Conservation (phyloP, 768 basidiomycete species). For the Serendipita indica region DNA sequence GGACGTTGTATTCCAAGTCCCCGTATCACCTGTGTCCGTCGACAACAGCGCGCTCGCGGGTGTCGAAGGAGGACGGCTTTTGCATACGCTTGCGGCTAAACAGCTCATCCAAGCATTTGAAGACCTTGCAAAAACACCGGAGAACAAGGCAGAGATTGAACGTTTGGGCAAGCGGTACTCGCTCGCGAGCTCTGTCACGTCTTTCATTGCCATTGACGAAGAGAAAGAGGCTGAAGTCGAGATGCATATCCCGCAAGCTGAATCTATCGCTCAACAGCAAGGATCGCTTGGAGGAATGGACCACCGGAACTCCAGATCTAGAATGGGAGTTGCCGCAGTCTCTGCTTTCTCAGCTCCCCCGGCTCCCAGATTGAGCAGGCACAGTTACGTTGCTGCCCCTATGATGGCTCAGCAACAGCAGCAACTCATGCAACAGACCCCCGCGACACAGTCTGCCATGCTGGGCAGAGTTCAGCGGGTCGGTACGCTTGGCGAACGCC, state of each 20-base stretch:
- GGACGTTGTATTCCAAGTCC: slow-evolving; percentile 10
- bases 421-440: too few species aligned
- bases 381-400: not conserved
- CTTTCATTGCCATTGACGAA: slow-evolving; percentile 8
- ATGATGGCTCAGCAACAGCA: too few species aligned
- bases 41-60: not conserved
- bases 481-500: too few species aligned
- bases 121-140: slow-evolving; percentile 1
- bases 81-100: slow-evolving; percentile 16
- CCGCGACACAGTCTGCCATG: too few species aligned
- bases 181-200: slow-evolving; percentile 8
- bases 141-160: slow-evolving; percentile 1
- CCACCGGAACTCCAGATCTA: not conserved
- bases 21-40: not conserved
- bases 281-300: not conserved
- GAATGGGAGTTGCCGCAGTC: too few species aligned
- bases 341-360: not conserved
- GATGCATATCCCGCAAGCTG: not conserved
- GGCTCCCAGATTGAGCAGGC: not conserved
- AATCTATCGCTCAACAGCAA: not conserved
- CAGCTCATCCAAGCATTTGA: slow-evolving; percentile 15
- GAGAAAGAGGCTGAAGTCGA: not conserved
- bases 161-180: slow-evolving; percentile 1
- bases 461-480: too few species aligned
- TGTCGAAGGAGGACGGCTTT: slow-evolving; percentile 1